Evolutionary conservation across 495 filamentous ascomycete genomes (phyloP).

Genomic region (Penicillium verhagenii): DNA sequence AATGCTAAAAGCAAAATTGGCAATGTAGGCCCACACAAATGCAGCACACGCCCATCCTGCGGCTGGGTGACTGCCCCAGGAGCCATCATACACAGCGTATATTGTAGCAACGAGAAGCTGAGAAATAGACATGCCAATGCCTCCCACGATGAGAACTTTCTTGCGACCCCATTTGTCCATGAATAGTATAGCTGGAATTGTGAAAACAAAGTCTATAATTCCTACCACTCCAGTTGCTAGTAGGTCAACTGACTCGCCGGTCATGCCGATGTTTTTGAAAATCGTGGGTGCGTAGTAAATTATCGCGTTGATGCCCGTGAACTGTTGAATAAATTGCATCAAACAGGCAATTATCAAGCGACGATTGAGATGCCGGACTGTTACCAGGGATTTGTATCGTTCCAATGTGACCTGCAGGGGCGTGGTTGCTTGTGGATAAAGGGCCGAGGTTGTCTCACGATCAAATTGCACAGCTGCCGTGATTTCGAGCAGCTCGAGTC

Average conservation of each 20-base stretch:
- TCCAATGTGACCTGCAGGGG: background rate
- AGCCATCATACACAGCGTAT: slow-evolving; percentile 55
- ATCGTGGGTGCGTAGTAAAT: slow-evolving; percentile 62
- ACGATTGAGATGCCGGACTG: background rate
- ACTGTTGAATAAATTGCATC: slow-evolving; percentile 13
- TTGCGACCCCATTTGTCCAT: slow-evolving; percentile 65
- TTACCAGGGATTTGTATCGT: slow-evolving; percentile 32
- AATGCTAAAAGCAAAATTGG: slow-evolving; percentile 14
- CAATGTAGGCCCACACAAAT: slow-evolving; percentile 69
- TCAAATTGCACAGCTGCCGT: slow-evolving; percentile 70
- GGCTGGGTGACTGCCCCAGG: slow-evolving; percentile 56
- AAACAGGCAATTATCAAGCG: background rate
- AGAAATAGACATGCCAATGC: slow-evolving; percentile 64
- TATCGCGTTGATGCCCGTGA: slow-evolving; percentile 35
- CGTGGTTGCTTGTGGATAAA: slow-evolving; percentile 59
- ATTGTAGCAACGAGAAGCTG: slow-evolving; percentile 62
- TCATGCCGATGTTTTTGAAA: slow-evolving; percentile 49
- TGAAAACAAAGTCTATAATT: slow-evolving; percentile 65
- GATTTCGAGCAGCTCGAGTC: slow-evolving; percentile 76
- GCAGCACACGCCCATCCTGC: slow-evolving; percentile 72
- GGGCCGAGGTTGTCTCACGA: slow-evolving; percentile 61
- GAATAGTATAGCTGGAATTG: slow-evolving; percentile 58
- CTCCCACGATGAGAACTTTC: slow-evolving; percentile 62
- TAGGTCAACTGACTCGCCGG: slow-evolving; percentile 53
- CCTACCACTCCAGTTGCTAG: slow-evolving; percentile 64